Evolutionary conservation across 2,329 filamentous ascomycete genomes (phyloP).

Genomic region (Beauveria caledonica): DNA sequence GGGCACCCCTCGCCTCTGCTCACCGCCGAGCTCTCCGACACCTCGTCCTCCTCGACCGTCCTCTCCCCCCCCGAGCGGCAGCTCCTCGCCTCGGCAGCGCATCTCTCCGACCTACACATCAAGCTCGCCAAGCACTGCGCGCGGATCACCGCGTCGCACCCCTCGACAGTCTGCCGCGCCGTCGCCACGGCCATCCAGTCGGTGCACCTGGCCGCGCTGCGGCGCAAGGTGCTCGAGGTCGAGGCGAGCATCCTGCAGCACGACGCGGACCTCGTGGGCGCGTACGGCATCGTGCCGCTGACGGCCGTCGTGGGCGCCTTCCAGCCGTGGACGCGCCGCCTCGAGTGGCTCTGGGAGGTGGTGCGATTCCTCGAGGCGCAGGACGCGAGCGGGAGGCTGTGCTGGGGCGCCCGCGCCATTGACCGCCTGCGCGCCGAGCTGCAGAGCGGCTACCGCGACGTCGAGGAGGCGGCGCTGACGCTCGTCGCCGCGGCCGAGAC

Average conservation of each 20-base stretch:
- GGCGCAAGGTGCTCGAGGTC: conserved; percentile 74
- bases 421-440: conserved; percentile 66
- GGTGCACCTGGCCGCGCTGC: conserved; percentile 70
- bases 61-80: conserved; percentile 74
- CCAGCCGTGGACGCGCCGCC: conserved; percentile 71
- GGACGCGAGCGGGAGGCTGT: conserved; percentile 29
- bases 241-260: conserved; percentile 68
- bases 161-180: conserved; percentile 77
- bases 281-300: conserved; percentile 86
- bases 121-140: conserved; percentile 60
- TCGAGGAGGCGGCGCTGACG: conserved; percentile 67
- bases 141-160: conserved; percentile 60
- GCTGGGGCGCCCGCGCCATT: conserved; percentile 66
- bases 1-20: conserved; percentile 89
- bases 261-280: conserved; percentile 75
- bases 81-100: conserved; percentile 67
- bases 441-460: conserved; percentile 81
- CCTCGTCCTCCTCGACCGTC: conserved; percentile 33
- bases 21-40: conserved; percentile 39
- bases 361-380: conserved; percentile 55
- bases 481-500: conserved; percentile 74
- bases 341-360: conserved; percentile 80
- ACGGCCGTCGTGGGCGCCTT: conserved; percentile 80
- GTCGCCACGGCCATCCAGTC: conserved; percentile 71
- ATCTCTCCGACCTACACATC: conserved; percentile 70